Base-by-base conservation (phyloP, 805 yeast genomes). In the Barnettozyma sp. region DNA sequence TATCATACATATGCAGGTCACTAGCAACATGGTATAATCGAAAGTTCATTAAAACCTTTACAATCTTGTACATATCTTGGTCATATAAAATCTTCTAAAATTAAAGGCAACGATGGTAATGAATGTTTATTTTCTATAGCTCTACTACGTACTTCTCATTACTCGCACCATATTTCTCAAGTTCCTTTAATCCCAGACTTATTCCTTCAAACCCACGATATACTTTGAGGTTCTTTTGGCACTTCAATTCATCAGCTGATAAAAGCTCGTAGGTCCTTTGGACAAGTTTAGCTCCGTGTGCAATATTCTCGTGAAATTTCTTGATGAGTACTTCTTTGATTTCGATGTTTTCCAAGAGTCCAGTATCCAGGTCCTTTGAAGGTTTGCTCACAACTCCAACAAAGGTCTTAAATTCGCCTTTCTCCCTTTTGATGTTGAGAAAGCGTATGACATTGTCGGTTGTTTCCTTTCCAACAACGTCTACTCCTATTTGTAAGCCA, bases 401-500 rank as follows among this genome's bases (percentile, higher is more conserved):
- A 39, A 67, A 58, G 23, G 43, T 44, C 27, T 45, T 49, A 13
- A 54, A 31, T 9, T 36, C 38, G 2, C 33, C 22, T 2, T 21
- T 21, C 12, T 39, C 30, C 11, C 44, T 48, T 9, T 46, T 39
- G n/a, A 46, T 17, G 24, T 56, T 50, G 15, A 64, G 36, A 2
- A 65, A 41, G 12, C 52, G 52, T 9, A 61, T 39, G 4, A 66
- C 55, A 7, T 41, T 33, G 4, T 52, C 48, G 4, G 71, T 59
- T 7, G 68, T 65, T 26, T 59, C 58, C 35, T 59, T 63, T 4
- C 71, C 66, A 13, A 66, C 65, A 38, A 68, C 64, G 45, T 68
- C 71, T 27, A 67, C 57, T n/a, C 66, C 72, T 41, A 50, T 58
- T 17, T 54, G 50, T 5, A 64, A 36, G 8, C 59, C 57, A 5